phyloP scores from a whole-genome alignment of 495 filamentous ascomycete genomes.

The Mycothermus thermophilus region DNA sequence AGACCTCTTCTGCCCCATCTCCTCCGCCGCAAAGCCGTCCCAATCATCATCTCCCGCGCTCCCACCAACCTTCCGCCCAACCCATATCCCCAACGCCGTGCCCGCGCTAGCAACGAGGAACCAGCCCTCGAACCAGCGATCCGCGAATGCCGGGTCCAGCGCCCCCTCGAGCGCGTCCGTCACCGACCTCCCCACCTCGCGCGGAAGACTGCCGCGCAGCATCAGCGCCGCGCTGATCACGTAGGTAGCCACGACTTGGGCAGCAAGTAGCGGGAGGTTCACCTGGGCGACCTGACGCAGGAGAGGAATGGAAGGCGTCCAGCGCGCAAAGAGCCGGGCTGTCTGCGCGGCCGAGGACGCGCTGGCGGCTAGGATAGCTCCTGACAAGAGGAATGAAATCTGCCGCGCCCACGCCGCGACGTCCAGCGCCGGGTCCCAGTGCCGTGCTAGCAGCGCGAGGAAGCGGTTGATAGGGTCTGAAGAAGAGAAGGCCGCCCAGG shows the following conservation, averaged over 20 bases:
- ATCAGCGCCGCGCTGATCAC: slow-evolving; percentile 63
- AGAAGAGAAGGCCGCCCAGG: slow-evolving; percentile 44
- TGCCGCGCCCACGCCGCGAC: slow-evolving; percentile 57
- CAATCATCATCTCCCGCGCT: slow-evolving; percentile 42
- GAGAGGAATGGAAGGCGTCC: slow-evolving; percentile 51
- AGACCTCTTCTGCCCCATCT: slow-evolving; percentile 50
- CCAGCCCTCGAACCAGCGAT: slow-evolving; percentile 77
- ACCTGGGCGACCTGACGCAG: slow-evolving; percentile 46
- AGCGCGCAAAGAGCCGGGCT: slow-evolving; percentile 56
- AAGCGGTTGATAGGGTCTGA: slow-evolving; percentile 68
- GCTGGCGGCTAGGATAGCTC: slow-evolving; percentile 61
- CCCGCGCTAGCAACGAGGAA: slow-evolving; percentile 49
- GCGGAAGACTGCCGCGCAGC: slow-evolving; percentile 56
- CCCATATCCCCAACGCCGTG: slow-evolving; percentile 53
- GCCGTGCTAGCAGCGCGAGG: slow-evolving; percentile 55
- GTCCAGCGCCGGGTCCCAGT: slow-evolving; percentile 59
- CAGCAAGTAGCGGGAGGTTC: slow-evolving; percentile 57
- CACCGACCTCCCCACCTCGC: slow-evolving; percentile 55
- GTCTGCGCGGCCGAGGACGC: slow-evolving; percentile 66
- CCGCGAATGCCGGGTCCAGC: slow-evolving; percentile 56
- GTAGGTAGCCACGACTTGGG: slow-evolving; percentile 66
- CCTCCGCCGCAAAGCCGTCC: slow-evolving; percentile 50
- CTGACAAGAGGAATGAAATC: slow-evolving; percentile 64
- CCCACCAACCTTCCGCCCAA: slow-evolving; percentile 44
- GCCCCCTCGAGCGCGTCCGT: slow-evolving; percentile 57